Percentiles rank a stretch among this genome's conserved stretches.
phyloP scores from a whole-genome alignment of 176 grass and related monocot species.

The bread wheat (Triticum aestivum) region IWGSC_CS_RefSeq_v2.1 NC_057806.1:540898893-540899392 shows the following conservation, averaged over 20 bases:
- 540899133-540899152: constrained; percentile 64
- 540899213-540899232: constrained; percentile 99
- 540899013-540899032: neutral
- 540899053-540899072: constrained; percentile 48
- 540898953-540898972: constrained; percentile 96
- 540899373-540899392: constrained; percentile 86
- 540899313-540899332: no score
- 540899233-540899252: constrained; percentile 65
- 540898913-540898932: constrained; percentile 95
- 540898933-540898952: constrained; percentile 79
- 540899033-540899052: neutral
- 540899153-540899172: constrained; percentile 81
- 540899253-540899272: neutral
- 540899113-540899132: constrained; percentile 68
- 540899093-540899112: constrained; percentile 72
- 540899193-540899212: constrained; percentile 92
- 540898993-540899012: constrained; percentile 36
- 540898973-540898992: constrained; percentile 94
- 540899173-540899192: constrained; percentile 82
- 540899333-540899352: constrained; percentile 4
- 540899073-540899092: constrained; percentile 88
- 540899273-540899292: neutral
- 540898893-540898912: constrained; percentile 96
- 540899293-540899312: neutral
- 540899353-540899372: constrained; percentile 92